Evolutionary conservation across 805 yeast genomes (phyloP), one percentile per base, ranked within the genome.

Genomic region (Pichia thaimueangensis): DNA sequence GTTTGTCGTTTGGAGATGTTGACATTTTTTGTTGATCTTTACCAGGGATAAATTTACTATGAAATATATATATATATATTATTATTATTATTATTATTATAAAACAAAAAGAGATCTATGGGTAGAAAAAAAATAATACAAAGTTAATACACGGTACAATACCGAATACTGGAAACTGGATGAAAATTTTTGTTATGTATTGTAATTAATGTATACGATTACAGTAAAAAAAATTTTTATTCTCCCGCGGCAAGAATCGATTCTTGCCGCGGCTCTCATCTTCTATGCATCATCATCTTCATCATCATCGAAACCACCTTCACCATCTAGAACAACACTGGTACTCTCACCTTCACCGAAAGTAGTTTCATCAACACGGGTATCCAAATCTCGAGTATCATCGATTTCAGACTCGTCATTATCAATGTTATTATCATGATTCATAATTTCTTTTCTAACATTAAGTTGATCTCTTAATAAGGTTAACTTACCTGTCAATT

Each of bases 401-500:
- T 58, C 56, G 10, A 56, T 59, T n/a, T 50, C 62, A n/a, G 47
- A 58, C 7, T 54, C 65, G 5, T 32, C 38, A 3, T 39, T 37
- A n/a, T 31, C 45, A 9, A 35, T 49, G n/a, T n/a, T n/a, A 19
- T 42, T 50, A 12, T 60, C 59, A 16, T 60, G 64, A 40, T 62
- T 57, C 37, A 66, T 58, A 54, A 73, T 64, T 34, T 74, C 80
- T 30, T 63, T 60, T 56, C 97, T 78, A 50, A 91, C 65, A 44
- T 75, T 72, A 10, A 86, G 71, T 63, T 91, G 97, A 3, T 87
- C 74, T 49, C 74, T 74, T 33, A 91, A 69, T 59, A 91, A 71
- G 54, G 82, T 84, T 36, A 91, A 67, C 49, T 93, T 76, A 36
- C 98, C 98, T 60, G 89, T 94, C 24, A 91, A 71, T 2, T 93